Percentiles rank a stretch among this genome's conserved stretches.
These are phyloP conservation scores for Arthrobotrys sinensis DNA, from an alignment of 2,329 filamentous ascomycete genomes.

Conservation along the genomic window DNA sequence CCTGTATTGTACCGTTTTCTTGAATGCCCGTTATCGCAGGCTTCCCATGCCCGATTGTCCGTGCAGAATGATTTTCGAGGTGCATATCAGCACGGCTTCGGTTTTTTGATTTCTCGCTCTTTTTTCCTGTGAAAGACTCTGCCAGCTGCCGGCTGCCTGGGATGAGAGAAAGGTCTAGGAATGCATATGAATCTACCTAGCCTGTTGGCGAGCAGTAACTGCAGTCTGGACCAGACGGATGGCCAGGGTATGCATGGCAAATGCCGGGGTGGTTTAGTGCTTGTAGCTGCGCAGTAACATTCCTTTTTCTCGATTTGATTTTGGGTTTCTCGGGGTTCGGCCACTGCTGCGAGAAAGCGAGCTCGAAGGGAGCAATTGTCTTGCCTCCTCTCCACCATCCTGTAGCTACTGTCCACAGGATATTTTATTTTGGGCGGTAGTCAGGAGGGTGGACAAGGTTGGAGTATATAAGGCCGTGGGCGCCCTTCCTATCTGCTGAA, in stretches of 20 bases:
- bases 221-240: conserved; percentile 16
- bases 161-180: too few relatives aligned
- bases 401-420: background rate
- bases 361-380: too few relatives aligned
- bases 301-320: conserved; percentile 43
- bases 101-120: background rate
- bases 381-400: conserved; percentile 4
- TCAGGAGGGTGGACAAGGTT: conserved; percentile 2
- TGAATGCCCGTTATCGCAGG: background rate
- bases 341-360: too few relatives aligned
- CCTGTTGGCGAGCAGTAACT: too few relatives aligned
- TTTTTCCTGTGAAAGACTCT: background rate
- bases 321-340: conserved; percentile 45
- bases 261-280: conserved; percentile 19
- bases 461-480: conserved; percentile 33
- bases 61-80: background rate
- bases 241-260: conserved; percentile 43
- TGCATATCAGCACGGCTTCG: conserved; percentile 18
- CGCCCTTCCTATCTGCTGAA: background rate
- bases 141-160: background rate
- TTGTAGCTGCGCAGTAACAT: background rate
- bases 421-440: background rate
- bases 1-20: background rate
- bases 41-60: conserved; percentile 6
- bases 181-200: too few relatives aligned